A percentile compares a stretch with the other conserved stretches of the same genome.
Conservation (phyloP, 2,329 filamentous ascomycete genomes). For the Venturia pyrina region DNA sequence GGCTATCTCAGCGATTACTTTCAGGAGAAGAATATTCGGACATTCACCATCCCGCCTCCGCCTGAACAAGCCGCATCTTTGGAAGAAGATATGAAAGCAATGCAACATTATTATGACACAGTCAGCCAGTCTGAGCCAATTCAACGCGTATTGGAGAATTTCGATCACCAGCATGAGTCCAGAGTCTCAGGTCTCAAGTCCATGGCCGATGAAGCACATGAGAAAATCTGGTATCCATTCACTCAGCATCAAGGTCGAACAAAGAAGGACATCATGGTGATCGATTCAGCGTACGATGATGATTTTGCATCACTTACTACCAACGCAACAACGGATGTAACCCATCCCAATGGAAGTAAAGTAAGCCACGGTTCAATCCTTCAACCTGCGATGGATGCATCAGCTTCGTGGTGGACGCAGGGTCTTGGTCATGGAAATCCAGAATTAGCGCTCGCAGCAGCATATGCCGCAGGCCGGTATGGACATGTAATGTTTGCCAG, state of each 20-base stretch:
- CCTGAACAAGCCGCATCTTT: conserved; percentile 18
- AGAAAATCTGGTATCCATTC: conserved; percentile 76
- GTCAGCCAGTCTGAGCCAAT: conserved; percentile 25
- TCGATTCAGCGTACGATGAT: conserved; percentile 73
- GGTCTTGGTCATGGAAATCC: conserved; percentile 74
- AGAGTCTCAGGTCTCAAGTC: conserved; percentile 50
- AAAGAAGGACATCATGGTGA: conserved; percentile 55
- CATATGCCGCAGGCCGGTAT: conserved; percentile 73
- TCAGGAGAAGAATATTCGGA: conserved; percentile 44
- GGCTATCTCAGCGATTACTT: conserved; percentile 62
- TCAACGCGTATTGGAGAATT: conserved; percentile 32
- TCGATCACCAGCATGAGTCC: conserved; percentile 40
- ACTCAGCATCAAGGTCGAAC: conserved; percentile 63
- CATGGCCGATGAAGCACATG: conserved; percentile 52
- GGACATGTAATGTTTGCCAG: conserved; percentile 84
- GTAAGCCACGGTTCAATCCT: conserved; percentile 31
- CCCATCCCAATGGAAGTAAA: conserved; percentile 10
- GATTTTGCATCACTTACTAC: conserved; percentile 55
- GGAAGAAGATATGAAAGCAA: conserved; percentile 43
- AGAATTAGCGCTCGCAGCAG: conserved; percentile 59
- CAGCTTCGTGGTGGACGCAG: conserved; percentile 88
- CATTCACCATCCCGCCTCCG: conserved; percentile 53
- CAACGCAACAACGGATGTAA: background rate
- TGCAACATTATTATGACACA: conserved; percentile 54
- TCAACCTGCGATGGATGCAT: conserved; percentile 66